Conservation (phyloP, 78 protist species). For the Emiliania huxleyi region DNA sequence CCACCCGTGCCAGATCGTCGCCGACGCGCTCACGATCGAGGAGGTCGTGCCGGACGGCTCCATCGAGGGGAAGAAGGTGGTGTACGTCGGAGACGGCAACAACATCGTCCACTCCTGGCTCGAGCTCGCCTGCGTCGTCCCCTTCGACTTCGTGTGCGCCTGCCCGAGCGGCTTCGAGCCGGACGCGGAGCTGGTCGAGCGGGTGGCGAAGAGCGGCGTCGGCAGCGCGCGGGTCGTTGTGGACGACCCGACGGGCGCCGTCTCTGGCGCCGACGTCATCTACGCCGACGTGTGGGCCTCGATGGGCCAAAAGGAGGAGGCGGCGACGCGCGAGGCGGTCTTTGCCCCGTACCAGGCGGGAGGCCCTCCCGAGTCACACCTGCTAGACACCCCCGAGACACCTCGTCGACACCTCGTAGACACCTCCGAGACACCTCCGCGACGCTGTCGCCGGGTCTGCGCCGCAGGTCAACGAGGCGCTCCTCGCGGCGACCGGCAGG, state of each 20-base stretch:
- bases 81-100: conserved; percentile 27
- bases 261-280: not conserved
- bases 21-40: conserved; percentile 1
- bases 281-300: conserved; percentile 32
- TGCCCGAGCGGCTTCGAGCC: not conserved
- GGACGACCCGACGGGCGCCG: not conserved
- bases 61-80: not conserved
- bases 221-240: not conserved
- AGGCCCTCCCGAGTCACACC: too few relatives aligned
- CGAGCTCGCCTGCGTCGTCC: not conserved
- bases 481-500: not conserved
- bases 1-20: conserved; percentile 35
- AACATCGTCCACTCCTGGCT: conserved; percentile 33
- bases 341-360: not conserved
- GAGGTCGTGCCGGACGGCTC: not conserved
- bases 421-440: too few relatives aligned
- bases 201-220: not conserved
- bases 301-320: conserved; percentile 23
- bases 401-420: too few relatives aligned
- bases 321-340: not conserved
- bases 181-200: not conserved
- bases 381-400: too few relatives aligned
- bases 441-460: too few relatives aligned
- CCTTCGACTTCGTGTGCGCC: conserved; percentile 9
- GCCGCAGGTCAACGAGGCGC: not conserved